phyloP scores from a whole-genome alignment of 768 basidiomycete genomes.

The Mycena maculata region DNA sequence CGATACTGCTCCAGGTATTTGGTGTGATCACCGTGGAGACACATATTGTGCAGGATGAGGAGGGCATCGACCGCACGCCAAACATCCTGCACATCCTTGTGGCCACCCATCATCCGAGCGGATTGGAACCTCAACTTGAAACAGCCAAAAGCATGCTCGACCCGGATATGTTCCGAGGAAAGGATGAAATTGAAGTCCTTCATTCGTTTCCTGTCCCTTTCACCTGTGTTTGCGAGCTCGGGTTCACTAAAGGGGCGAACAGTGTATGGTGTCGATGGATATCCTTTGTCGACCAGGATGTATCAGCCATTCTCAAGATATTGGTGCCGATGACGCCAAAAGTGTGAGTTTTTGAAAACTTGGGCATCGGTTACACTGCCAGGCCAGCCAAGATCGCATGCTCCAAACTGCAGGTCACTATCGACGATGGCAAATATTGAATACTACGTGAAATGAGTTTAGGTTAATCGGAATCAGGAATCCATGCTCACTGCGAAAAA shows the following conservation, averaged over 20 bases:
- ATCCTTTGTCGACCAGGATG: slow-evolving; percentile 19
- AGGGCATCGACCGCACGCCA: slow-evolving; percentile 16
- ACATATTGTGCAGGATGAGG: slow-evolving; percentile 19
- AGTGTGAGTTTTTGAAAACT: slow-evolving; percentile 11
- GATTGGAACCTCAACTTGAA: slow-evolving; percentile 20
- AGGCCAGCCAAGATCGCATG: slow-evolving; percentile 17
- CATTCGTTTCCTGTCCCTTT: slow-evolving; percentile 3
- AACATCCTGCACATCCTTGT: slow-evolving; percentile 18
- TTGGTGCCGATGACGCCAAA: slow-evolving; percentile 16
- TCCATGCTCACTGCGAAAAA: slow-evolving; percentile 11
- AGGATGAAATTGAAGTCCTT: slow-evolving; percentile 16
- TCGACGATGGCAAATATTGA: slow-evolving; percentile 16
- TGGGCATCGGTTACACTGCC: slow-evolving; percentile 9
- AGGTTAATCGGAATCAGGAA: background rate
- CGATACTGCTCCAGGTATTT: slow-evolving; percentile 19
- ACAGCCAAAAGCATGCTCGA: slow-evolving; percentile 17
- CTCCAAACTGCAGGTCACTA: slow-evolving; percentile 13
- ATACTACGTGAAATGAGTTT: slow-evolving; percentile 8
- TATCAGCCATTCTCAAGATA: slow-evolving; percentile 7
- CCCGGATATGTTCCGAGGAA: slow-evolving; percentile 11
- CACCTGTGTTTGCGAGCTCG: slow-evolving; percentile 6
- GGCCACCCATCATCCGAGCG: slow-evolving; percentile 15
- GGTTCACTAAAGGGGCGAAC: slow-evolving; percentile 16
- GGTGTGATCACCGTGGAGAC: slow-evolving; percentile 9
- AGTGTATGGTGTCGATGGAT: slow-evolving; percentile 18